Base-by-base conservation (phyloP, 164 flowering plant species). In the Cinnamomum chago region DNA sequence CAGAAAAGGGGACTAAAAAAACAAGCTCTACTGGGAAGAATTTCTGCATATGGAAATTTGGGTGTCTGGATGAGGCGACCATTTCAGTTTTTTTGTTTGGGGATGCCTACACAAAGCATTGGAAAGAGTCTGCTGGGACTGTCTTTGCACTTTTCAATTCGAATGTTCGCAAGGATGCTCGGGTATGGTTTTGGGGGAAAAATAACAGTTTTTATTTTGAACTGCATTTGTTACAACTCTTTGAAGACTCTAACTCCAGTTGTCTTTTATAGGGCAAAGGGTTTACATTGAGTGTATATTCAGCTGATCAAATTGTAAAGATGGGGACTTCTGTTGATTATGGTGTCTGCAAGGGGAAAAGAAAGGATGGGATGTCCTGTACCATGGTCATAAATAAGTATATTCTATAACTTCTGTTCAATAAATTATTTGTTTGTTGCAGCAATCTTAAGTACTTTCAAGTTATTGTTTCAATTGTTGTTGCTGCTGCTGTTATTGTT, bases 61-160 rank as follows among this genome's bases (percentile, higher is more conserved):
- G 98, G 68, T 89, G 96, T 79, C 83, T 93, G 79, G 87, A 88
- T 82, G 94, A 88, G 69, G 73, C 77, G 3, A 76, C 81, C 7
- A 58, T 86, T 65, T 83, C 97, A 27, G 80, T 93, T 62, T 95
- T 95, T 86, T 82, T 95, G 88, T 95, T 93, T 82, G 96, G 95
- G 51, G 92, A 91, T 83, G 99, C 99, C 79, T 89, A 93, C 75
- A 74, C 82, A 73, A 87, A 70, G 75, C 73, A 83, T 70, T 75
- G 75, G 2, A 85, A 86, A 25, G 98, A 89, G 81, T 72, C 86
- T 52, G 82, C 82, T 73, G 95, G 95, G 70, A 83, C 92, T n/a
- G 88, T 89, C 15, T 90, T 91, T 85, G 94, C 90, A 0, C 68
- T 91, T 24, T 87, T 94, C 79, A 91, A 89, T 80, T 79, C 89